Evolutionary conservation across 164 flowering plant species (phyloP), one percentile per base, ranked within the genome.

Genomic region (Platanus orientalis): DNA sequence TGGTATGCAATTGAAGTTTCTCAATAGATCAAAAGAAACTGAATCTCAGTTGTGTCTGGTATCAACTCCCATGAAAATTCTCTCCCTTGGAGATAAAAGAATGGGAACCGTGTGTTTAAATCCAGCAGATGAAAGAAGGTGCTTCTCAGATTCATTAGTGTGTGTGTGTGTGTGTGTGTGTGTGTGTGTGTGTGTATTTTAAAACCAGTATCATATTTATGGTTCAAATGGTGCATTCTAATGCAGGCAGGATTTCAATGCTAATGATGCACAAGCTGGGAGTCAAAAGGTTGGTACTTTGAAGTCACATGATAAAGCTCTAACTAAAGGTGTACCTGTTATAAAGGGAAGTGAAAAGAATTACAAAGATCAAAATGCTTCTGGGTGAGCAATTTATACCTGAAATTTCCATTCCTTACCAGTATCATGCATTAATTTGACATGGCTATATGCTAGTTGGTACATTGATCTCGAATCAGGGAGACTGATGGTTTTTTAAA

Each of bases 51-150:
- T 39, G 49, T 64, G 10, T 54, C 51, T 54, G 6, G 28, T 69
- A 58, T 57, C 72, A 54, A 19, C 53, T 29, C 45, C 50, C 27
- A 49, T 34, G 17, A 64, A 69, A 47, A 24, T 32, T 49, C 21
- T 44, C 34, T 57, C 66, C n/a, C 49, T 66, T 48, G 64, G 54
- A 23, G 55, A 57, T 23, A 66, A 71, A 63, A 74, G 30, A 21
- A 56, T 47, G 51, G 67, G 48, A 54, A 29, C 28, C 32, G 9
- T 51, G 36, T 59, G 19, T 56, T 50, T 54, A 56, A 60, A 23
- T 63, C 68, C 62, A n/a, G 30, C 65, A 51, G 63, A 28, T 42
- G 39, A 64, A 21, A 69, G 65, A 67, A 71, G 83, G 85, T 85
- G 26, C 11, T 59, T 11, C 11, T 48, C n/a, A 50, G 32, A 36